Evolutionary conservation across 2,329 filamentous ascomycete species (phyloP).

Genomic region (Dactylellina haptotyla): DNA sequence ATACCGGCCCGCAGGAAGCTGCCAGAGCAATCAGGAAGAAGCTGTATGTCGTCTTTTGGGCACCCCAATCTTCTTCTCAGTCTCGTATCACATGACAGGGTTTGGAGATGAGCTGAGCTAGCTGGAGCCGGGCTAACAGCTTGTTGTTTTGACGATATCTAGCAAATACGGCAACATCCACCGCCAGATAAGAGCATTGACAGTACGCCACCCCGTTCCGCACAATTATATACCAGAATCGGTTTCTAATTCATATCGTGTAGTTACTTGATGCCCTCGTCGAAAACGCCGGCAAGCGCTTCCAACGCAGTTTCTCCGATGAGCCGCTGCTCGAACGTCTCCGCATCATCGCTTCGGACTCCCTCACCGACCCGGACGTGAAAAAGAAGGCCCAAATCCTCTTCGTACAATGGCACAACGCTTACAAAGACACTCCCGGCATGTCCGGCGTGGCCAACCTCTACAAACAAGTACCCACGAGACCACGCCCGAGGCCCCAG

Average conservation of each 20-base stretch:
- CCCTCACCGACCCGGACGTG: slow-evolving; percentile 85
- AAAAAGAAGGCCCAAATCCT: slow-evolving; percentile 85
- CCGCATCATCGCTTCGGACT: slow-evolving; percentile 84
- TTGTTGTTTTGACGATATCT: slow-evolving; percentile 8
- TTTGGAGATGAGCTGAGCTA: slow-evolving; percentile 3
- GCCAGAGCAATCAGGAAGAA: slow-evolving; percentile 95
- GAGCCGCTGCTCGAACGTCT: slow-evolving; percentile 91
- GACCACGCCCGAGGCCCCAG: slow-evolving; percentile 59
- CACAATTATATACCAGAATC: background rate
- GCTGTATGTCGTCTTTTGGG: slow-evolving; percentile 67
- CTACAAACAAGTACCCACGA: slow-evolving; percentile 74
- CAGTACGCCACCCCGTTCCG: slow-evolving; percentile 61
- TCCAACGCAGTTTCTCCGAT: slow-evolving; percentile 87
- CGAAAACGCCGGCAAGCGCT: slow-evolving; percentile 88
- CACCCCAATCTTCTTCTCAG: background rate
- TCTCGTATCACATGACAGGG: background rate
- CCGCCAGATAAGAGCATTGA: slow-evolving; percentile 86
- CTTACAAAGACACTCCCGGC: slow-evolving; percentile 82
- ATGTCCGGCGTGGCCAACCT: slow-evolving; percentile 82
- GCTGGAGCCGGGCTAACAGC: slow-evolving; percentile 3
- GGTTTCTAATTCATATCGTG: background rate
- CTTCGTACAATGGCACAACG: slow-evolving; percentile 84
- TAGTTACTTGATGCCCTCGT: slow-evolving; percentile 85
- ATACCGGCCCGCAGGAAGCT: slow-evolving; percentile 85
- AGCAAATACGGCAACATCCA: slow-evolving; percentile 96